Percentiles rank a stretch among this genome's conserved stretches.
Conservation (phyloP, 768 basidiomycete genomes). For the Pleurotus giganteus region DNA sequence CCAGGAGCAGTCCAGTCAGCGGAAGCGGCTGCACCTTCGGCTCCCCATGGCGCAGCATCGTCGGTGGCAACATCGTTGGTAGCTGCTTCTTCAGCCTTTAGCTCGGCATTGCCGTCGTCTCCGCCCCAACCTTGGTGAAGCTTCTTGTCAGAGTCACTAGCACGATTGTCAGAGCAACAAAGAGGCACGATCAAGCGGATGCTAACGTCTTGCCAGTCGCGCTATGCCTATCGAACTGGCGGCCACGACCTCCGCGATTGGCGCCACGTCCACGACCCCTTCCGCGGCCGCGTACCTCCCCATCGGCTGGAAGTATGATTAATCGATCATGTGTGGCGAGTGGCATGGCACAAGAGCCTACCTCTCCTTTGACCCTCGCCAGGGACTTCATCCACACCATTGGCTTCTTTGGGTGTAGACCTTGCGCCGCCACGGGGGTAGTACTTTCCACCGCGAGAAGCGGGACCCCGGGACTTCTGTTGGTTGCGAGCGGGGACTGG, state of each 20-base stretch:
- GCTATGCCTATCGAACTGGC: conserved; percentile 84
- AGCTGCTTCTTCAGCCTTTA: conserved; percentile 78
- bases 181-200: conserved; percentile 7
- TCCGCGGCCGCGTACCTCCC: conserved; percentile 41
- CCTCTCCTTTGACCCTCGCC: conserved; percentile 36
- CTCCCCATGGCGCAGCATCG: conserved; percentile 47
- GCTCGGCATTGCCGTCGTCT: conserved; percentile 81
- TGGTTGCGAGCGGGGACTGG: conserved; percentile 33
- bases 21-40: conserved; percentile 20
- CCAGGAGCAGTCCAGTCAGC: conserved; percentile 28
- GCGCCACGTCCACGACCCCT: conserved; percentile 47
- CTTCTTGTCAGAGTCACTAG: conserved; percentile 93
- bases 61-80: conserved; percentile 54
- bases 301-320: conserved; percentile 34
- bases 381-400: conserved; percentile 14
- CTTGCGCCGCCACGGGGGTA: conserved; percentile 58
- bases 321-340: conserved; percentile 5
- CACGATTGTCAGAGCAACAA: conserved; percentile 13
- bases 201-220: conserved; percentile 81
- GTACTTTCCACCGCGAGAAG: conserved; percentile 67
- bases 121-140: conserved; percentile 94
- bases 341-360: conserved; percentile 20
- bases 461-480: conserved; percentile 54
- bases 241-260: conserved; percentile 58
- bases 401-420: conserved; percentile 34